Percentiles rank a stretch among this genome's conserved stretches.
Evolutionary conservation across 805 yeast genomes (phyloP).

Genomic region (Hanseniaspora opuntiae): DNA sequence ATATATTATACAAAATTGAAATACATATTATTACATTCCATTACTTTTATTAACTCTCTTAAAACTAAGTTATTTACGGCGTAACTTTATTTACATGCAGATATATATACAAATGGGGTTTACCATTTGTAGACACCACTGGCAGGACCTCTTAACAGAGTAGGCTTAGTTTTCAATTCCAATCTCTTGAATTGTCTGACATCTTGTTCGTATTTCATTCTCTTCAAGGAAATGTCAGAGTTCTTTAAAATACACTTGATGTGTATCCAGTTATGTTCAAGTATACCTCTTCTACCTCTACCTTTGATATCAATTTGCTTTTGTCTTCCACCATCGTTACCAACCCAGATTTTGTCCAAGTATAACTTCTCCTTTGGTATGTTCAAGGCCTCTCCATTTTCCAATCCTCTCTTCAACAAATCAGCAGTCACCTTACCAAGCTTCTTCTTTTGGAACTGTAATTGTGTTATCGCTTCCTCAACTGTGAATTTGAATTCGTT

Average conservation of each 20-base stretch:
- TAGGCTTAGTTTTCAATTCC: background rate
- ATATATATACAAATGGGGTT: slow-evolving; percentile 10
- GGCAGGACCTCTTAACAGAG: slow-evolving; percentile 34
- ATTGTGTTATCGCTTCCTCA: slow-evolving; percentile 75
- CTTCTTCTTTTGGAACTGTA: slow-evolving; percentile 73
- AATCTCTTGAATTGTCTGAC: slow-evolving; percentile 28
- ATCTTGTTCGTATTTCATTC: slow-evolving; percentile 47
- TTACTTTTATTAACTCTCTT: background rate
- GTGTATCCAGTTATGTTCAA: slow-evolving; percentile 65
- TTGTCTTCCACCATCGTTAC: slow-evolving; percentile 67
- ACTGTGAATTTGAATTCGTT: slow-evolving; percentile 45
- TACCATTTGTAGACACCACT: slow-evolving; percentile 48
- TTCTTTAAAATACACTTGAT: slow-evolving; percentile 65
- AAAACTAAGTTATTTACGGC: background rate
- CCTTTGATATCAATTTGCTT: slow-evolving; percentile 72
- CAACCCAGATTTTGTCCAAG: slow-evolving; percentile 77
- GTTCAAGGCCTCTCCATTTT: slow-evolving; percentile 50
- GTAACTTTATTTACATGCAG: background rate
- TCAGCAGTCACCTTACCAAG: slow-evolving; percentile 68
- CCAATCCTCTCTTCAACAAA: slow-evolving; percentile 56
- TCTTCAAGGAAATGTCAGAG: slow-evolving; percentile 40
- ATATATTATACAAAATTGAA: background rate
- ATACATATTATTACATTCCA: background rate
- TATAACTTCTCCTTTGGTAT: slow-evolving; percentile 50
- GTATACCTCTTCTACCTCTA: slow-evolving; percentile 76